These are phyloP conservation scores for Clarireedia hainanense DNA, from an alignment of 2,329 filamentous ascomycete species.

Conservation along the genomic window DNA sequence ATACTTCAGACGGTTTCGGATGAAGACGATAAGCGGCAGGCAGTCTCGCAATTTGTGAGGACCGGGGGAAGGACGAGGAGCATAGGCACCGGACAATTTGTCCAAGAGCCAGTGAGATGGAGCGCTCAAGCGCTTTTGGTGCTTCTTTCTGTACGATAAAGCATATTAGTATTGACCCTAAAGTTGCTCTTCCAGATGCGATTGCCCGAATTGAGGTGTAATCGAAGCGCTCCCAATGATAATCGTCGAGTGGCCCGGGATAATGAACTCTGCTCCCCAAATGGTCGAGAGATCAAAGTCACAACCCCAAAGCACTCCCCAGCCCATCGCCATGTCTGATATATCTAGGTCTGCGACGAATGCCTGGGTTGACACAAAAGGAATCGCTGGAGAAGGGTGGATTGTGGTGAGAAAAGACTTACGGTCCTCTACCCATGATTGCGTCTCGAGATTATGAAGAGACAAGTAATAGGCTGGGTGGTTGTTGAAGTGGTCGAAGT, in stretches of 20 bases:
- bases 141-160: constrained; percentile 72
- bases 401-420: constrained; percentile 13
- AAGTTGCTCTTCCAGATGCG: too few relatives aligned
- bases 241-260: background rate
- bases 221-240: background rate
- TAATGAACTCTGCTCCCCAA: too few relatives aligned
- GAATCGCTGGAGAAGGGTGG: background rate
- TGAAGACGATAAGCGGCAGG: constrained; percentile 97
- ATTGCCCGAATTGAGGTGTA: too few relatives aligned
- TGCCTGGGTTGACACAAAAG: background rate
- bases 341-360: background rate
- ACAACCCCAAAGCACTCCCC: background rate
- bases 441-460: constrained; percentile 19
- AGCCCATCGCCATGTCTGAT: background rate
- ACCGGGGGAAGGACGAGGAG: constrained; percentile 66
- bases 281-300: background rate
- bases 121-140: constrained; percentile 99
- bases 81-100: constrained; percentile 93
- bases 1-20: constrained; percentile 97
- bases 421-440: constrained; percentile 43
- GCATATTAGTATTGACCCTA: background rate
- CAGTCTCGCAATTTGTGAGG: constrained; percentile 99
- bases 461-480: constrained; percentile 4
- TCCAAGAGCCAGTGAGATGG: constrained; percentile 99
- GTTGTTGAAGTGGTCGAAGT: constrained; percentile 8